Base-by-base conservation (phyloP, 257 asterid genomes). In the Nicotiana attenuata region DNA sequence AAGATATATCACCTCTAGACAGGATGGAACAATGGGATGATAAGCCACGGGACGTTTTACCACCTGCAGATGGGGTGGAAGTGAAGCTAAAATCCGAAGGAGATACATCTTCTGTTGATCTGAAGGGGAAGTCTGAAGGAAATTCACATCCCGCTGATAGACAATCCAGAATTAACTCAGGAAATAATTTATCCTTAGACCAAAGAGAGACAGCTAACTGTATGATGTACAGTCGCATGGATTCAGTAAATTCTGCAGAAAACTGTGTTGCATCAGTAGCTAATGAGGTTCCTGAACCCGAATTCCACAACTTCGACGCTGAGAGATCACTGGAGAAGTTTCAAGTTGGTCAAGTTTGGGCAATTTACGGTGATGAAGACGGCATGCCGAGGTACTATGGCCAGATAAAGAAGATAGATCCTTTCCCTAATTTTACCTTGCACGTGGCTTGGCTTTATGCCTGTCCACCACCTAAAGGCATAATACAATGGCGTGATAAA, bases 311-410 rank as follows among this genome's bases (percentile, higher is more conserved):
- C 28, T 88, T 88, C 26, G 87, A 85, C 60, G 71, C 55, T 59
- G 90, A 85, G 20, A 86, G 68, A 80, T 80, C 88, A 14, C 53
- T 71, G 29, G 83, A 83, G 11, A 86, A 85, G 82, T 75, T 86
- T 63, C 61, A 79, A 80, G 78, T 85, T 60, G 88, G 83, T 80
- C 90, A 88, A 79, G 67, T 82, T 64, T 88, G 91, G 91, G 91
- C 91, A n/a, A 56, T 86, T 20, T 88, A 86, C 78, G 24, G 88
- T 10, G 88, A 88, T 63, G 90, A 83, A 79, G 88, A 87, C 19
- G 65, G 85, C 53, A 83, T 85, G 57, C 91, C 91, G 2, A 85
- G 84, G 81, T 86, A 81, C 60, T 88, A 88, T 69, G 90, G 90
- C 11, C 65, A 24, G 80, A 82, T 88, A 50, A 80, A 45, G 81